phyloP scores from a whole-genome alignment of 768 basidiomycete species.

The Ramaria rubella region DNA sequence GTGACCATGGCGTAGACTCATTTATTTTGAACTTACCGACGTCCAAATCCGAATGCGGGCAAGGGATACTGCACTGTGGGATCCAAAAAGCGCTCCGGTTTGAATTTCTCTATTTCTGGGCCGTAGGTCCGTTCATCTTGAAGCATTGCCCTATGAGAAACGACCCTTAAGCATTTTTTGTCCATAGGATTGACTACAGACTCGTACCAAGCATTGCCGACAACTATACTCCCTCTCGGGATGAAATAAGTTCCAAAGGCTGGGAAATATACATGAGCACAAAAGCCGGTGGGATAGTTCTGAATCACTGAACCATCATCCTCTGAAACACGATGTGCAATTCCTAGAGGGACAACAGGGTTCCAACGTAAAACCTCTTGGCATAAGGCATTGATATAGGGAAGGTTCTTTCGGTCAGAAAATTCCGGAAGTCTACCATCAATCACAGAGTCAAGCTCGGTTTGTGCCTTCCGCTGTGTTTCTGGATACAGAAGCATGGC shows the following conservation, averaged over 20 bases:
- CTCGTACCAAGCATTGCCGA: not conserved
- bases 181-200: not conserved
- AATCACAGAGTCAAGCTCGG: constrained; percentile 12
- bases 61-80: constrained; percentile 11
- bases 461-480: constrained; percentile 12
- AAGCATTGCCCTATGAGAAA: not conserved
- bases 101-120: not conserved
- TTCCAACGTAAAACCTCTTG: constrained; percentile 14
- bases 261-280: too few relatives aligned
- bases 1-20: not conserved
- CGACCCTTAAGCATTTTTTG: not conserved
- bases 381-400: constrained; percentile 5
- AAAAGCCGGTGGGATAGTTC: too few relatives aligned
- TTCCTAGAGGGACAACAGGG: constrained; percentile 10
- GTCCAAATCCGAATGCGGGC: constrained; percentile 3
- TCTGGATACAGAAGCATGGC: constrained; percentile 15
- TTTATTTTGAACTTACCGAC: not conserved
- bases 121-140: not conserved
- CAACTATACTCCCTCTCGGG: not conserved
- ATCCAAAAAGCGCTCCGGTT: constrained; percentile 35
- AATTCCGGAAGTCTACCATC: constrained; percentile 11
- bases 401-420: constrained; percentile 7
- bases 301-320: too few relatives aligned
- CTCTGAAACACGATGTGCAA: not conserved
- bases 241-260: not conserved